Percentiles rank a stretch among this genome's conserved stretches.
phyloP scores from a whole-genome alignment of 805 yeast genomes.

The Zygosaccharomyces kombuchaensis region DNA sequence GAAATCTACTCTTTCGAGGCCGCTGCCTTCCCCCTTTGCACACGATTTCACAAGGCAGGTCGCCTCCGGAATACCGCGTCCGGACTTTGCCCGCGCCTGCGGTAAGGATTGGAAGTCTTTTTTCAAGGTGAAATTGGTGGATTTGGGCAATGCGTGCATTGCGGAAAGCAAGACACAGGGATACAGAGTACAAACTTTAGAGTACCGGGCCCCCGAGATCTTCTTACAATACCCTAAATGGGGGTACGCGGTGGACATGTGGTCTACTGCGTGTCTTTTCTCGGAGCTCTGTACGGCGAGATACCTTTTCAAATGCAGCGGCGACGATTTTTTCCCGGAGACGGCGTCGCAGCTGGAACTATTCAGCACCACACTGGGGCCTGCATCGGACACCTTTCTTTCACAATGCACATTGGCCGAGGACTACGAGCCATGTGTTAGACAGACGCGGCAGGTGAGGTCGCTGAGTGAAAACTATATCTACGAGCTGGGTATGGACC shows the following conservation, averaged over 20 bases:
- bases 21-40: slow-evolving; percentile 6
- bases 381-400: slow-evolving; percentile 1
- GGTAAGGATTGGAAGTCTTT: slow-evolving; percentile 2
- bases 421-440: background rate
- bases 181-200: slow-evolving; percentile 2
- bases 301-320: background rate
- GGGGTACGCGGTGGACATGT: slow-evolving; percentile 5
- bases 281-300: slow-evolving; percentile 6
- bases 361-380: slow-evolving; percentile 1
- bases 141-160: slow-evolving; percentile 6
- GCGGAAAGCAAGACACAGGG: background rate
- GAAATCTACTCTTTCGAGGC: slow-evolving; percentile 1
- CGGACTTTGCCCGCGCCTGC: background rate
- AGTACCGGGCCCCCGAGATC: slow-evolving; percentile 6
- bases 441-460: background rate
- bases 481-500: slow-evolving; percentile 3
- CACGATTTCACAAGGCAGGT: background rate
- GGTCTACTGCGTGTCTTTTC: slow-evolving; percentile 7
- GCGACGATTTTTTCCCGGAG: background rate
- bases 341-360: slow-evolving; percentile 2
- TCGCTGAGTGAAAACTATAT: slow-evolving; percentile 1
- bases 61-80: background rate
- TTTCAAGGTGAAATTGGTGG: slow-evolving; percentile 5
- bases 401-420: background rate
- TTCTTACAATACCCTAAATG: slow-evolving; percentile 4